Base-by-base conservation (phyloP, 2,329 filamentous ascomycete genomes). In the Ambrosiella xylebori region DNA sequence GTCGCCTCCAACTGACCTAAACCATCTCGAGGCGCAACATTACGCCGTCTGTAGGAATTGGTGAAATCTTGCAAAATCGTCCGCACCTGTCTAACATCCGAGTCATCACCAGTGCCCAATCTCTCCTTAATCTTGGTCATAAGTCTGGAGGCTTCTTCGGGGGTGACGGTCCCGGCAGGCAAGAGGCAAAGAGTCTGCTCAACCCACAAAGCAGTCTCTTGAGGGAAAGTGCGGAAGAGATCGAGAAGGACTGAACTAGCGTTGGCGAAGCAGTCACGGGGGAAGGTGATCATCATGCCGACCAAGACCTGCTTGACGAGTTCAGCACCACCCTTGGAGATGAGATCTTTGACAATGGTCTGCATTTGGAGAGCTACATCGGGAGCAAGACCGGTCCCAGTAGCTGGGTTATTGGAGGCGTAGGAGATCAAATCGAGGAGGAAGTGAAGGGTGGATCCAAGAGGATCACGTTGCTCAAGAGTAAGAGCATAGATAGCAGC, bases 271-370 rank as follows among this genome's bases (percentile, higher is more conserved):
- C 90, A 96, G 69, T 97, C 93, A 49, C 87, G 81, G 0, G 93
- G 94, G 72, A 98, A 98, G 0, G 86, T 94, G 68, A 96, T 96
- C 91, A 98, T 97, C 90, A 98, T 95, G 61, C 93, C 93, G 1
- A 90, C 93, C 73, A 98, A 77, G 59, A 95, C 84, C 62, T 90
- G 86, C 70, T 95, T 91, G 7, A 93, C 84, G 36, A 98, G 75
- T 58, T 81, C 73, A 65, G 88, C 84, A 41, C 93, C 89, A 62
- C 89, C 82, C 1, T 76, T 72, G 1, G 76, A 63, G 27, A 95
- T 73, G 56, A 96, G 77, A 61, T 80, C 77, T 68, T 85, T 86
- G 60, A 97, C 85, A 7, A 84, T 78, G 39, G 76, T 75, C 63
- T 82, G 84, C 27, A 95, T 78, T 63, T 90, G 82, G 2, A 80